Base-by-base conservation (phyloP, 2,329 filamentous ascomycete genomes). In the Xylaria sp. region DNA sequence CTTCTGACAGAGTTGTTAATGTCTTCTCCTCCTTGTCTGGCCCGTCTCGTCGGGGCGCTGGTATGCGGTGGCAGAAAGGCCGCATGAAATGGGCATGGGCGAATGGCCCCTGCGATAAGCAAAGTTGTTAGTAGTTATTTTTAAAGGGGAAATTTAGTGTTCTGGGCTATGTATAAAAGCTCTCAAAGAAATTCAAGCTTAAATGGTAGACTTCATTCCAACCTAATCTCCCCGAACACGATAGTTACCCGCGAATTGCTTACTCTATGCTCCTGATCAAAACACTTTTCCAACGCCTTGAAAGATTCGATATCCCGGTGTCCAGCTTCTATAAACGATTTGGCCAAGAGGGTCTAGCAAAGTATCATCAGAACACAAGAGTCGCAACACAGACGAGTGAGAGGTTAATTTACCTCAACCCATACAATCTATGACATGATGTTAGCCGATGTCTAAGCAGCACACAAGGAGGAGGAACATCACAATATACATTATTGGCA, bases 71-170 rank as follows among this genome's bases (percentile, higher is more conserved):
- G 69, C 87, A 89, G 60, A 86, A 81, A 0, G 88, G 86, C 48
- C 89, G 81, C 88, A 91, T 90, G 71, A 89, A 90, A 55, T 88
- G 84, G 0, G 87, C 88, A 74, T 91, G 89, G 0, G 85, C 82
- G 51, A 85, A 82, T 34, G 85, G 83, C 0, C 88, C 89, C 0
- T 69, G 41, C 44, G 25, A 39, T 9, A 44, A 18, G 32, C 12
- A 5, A 9, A 1, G 52, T 69, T 23, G 65, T 52, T 46, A 32
- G 54, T 20, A 3, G 10, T 18, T 2, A n/a, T 9, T n/a, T 32
- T 25, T 13, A 20, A 15, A 23, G 44, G 25, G n/a, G 8, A 12
- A 2, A 25, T 1, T 1, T 37, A 12, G 34, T 18, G n/a, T 34
- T 48, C 25, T 9, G 15, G 15, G 37, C 34, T 39, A 20, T 15